Base-by-base conservation (phyloP, 179 eudicot genomes). In the Beta corolliflora region DNA sequence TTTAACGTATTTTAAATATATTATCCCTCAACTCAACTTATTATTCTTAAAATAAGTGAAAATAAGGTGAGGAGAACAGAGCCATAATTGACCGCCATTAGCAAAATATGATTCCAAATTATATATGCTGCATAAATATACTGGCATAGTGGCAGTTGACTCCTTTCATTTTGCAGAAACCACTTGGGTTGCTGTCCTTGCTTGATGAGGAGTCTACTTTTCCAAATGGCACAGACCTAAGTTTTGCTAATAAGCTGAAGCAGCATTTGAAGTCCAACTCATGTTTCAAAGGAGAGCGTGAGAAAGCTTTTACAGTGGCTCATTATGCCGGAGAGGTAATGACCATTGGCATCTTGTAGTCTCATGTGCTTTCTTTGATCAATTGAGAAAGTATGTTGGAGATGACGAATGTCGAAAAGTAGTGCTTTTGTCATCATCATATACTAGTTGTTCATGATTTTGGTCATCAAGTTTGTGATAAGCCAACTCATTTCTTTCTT, bases 301-400 rank as follows among this genome's bases (percentile, higher is more conserved):
- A 81, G 23, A 94, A 90, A 89, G 89, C 93, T 65, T 97, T 97
- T 83, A 87, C 89, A 29, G 95, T 97, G 66, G 82, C 88, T 79
- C 98, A 94, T 82, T 94, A 91, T 86, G 98, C 97, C 5, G 99
- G 99, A 77, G 95, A 97, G 97, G 98, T 97, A 88, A 77, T 81
- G 48, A n/a, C 76, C 65, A 15, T 14, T 15, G 73, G 61, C 55
- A 60, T 67, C 77, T 69, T 77, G 69, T 44, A 31, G 46, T 71
- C 64, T 50, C 41, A 52, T 11, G 64, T 45, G 67, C 65, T 48
- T 64, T 71, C 16, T 58, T 63, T 61, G 50, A 55, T 48, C 23
- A 14, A 36, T 21, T 41, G 53, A 36, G 55, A 50, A 23, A 44
- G 36, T 63, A 4, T 70, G 36, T 13, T 59, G 53, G 46, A 56